phyloP scores from a whole-genome alignment of 768 basidiomycete species.

The Trametes gibbosa region DNA sequence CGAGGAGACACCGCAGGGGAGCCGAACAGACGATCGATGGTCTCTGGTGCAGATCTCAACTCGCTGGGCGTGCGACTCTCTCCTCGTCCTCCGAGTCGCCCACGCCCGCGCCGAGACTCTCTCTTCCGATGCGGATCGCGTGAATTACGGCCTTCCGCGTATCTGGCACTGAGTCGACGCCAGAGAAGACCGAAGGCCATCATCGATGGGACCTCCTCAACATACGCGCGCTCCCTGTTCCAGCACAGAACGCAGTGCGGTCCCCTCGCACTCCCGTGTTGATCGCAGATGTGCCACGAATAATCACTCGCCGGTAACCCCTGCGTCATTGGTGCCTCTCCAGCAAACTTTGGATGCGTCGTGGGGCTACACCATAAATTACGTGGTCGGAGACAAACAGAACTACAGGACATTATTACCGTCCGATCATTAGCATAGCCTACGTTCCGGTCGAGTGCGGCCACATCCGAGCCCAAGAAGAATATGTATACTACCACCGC shows the following conservation, averaged over 20 bases:
- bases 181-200: neutral
- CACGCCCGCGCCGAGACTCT: neutral
- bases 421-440: conserved; percentile 14
- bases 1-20: conserved; percentile 3
- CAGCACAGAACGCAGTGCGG: neutral
- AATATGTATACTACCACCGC: neutral
- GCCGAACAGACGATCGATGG: conserved; percentile 11
- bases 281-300: conserved; percentile 12
- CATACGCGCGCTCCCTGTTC: neutral
- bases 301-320: neutral
- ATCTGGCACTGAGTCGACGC: neutral
- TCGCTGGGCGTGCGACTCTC: neutral
- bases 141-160: conserved; percentile 5
- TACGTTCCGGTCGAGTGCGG: neutral
- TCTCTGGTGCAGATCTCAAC: conserved; percentile 5
- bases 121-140: conserved; percentile 8
- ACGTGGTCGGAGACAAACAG: conserved; percentile 2
- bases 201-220: neutral
- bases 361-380: conserved; percentile 2
- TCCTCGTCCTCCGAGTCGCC: neutral
- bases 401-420: conserved; percentile 9
- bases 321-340: conserved; percentile 3
- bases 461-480: neutral
- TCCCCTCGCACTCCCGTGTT: conserved; percentile 12
- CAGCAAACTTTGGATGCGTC: no score